Conservation (phyloP, 495 filamentous ascomycete species). For the Xylaria bambusicola region DNA sequence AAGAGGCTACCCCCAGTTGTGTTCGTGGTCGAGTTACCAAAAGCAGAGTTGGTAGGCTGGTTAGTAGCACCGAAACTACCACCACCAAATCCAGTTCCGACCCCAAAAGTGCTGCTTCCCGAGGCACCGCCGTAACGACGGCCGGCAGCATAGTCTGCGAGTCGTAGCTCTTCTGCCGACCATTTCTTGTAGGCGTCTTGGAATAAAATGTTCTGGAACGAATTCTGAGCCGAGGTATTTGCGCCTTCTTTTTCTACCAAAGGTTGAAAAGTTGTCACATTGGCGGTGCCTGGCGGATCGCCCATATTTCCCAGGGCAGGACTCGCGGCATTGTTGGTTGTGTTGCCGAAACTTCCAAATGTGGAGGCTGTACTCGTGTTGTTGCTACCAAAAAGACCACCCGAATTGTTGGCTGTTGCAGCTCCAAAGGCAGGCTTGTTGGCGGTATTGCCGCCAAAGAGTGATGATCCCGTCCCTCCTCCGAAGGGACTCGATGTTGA, state of each 20-base stretch:
- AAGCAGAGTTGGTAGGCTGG: conserved; percentile 37
- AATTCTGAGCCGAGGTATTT: conserved; percentile 54
- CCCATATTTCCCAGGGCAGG: conserved; percentile 56
- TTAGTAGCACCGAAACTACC: conserved; percentile 48
- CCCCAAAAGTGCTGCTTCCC: conserved; percentile 81
- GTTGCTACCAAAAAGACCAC: conserved; percentile 51
- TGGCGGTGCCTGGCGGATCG: conserved; percentile 69
- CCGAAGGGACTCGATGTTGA: conserved; percentile 53
- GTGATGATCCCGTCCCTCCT: conserved; percentile 35
- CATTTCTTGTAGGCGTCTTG: conserved; percentile 84
- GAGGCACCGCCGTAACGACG: conserved; percentile 77
- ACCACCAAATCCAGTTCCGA: conserved; percentile 58
- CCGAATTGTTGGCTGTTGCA: conserved; percentile 44
- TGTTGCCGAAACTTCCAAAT: conserved; percentile 48
- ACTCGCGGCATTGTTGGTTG: conserved; percentile 39
- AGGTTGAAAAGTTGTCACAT: conserved; percentile 67
- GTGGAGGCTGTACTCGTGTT: conserved; percentile 36
- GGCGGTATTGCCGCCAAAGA: conserved; percentile 36
- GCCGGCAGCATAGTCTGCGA: conserved; percentile 88
- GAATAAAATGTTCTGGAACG: conserved; percentile 87
- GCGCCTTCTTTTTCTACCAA: conserved; percentile 78
- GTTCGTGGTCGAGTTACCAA: conserved; percentile 43
- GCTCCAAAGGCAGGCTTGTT: conserved; percentile 47
- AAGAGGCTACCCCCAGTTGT: conserved; percentile 52
- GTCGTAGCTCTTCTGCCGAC: conserved; percentile 85